Evolutionary conservation across 2,329 filamentous ascomycete genomes (phyloP), one percentile per base, ranked within the genome.

Genomic region (Talaromyces marneffei): DNA sequence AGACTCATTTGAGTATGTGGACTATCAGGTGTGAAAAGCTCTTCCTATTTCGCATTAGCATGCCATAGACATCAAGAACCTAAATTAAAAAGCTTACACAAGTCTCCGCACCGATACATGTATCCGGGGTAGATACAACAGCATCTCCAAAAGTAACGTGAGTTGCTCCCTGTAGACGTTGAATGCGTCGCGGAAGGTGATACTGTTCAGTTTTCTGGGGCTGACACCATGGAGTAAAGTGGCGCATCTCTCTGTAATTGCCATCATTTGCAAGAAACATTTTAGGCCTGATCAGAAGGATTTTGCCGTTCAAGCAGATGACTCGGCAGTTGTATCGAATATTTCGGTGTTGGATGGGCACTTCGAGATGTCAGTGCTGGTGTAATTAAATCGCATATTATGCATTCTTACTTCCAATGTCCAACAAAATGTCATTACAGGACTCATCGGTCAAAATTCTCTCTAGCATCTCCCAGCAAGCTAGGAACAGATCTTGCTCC

Each of bases 201-300:
- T 85, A 89, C 33, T 87, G 77, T 68, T 90, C 87, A 0, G 83
- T 64, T 27, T 66, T 63, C 27, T 81, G 77, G 2, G 79, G 79
- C 5, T 80, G 75, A 53, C 78, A 76, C 86, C 86, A 88, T 0
- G 86, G 81, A 5, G 81, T 84, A 70, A 88, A 89, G 71, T 84
- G 55, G 6, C 62, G 52, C 53, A 61, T 61, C 44, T 62, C 60
- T n/a, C 80, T 71, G 69, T 82, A 84, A 65, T 84, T 87, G 3
- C 87, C 87, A 71, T 89, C 86, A 60, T 87, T 87, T 37, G 87
- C 87, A 7, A 91, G 79, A 65, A 78, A 85, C 59, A 89, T 77
- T 73, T 91, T 91, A 0, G 88, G 87, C 18, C 67, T 62, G 62
- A 92, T 87, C 61, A 87, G 78, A 10, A 91, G 75, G 20, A 92